Evolutionary conservation across 2,329 filamentous ascomycete genomes (phyloP).

Genomic region (Cyanodermella asteris): DNA sequence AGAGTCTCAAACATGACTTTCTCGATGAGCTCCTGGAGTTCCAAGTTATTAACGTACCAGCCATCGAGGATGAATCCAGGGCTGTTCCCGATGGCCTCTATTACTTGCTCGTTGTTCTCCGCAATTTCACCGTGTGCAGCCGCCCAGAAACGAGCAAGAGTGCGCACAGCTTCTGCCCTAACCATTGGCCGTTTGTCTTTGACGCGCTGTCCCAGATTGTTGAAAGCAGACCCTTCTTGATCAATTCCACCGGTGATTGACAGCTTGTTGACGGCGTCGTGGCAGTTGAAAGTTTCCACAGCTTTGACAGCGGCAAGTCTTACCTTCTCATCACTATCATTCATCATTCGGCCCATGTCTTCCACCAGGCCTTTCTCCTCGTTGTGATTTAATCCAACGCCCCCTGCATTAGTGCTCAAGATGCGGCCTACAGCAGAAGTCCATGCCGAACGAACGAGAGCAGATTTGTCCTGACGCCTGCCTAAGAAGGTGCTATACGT

Average conservation of each 20-base stretch:
- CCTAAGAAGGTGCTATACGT: constrained; percentile 72
- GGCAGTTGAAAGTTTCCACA: constrained; percentile 59
- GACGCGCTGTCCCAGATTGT: constrained; percentile 64
- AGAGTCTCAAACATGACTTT: constrained; percentile 70
- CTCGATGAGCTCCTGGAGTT: constrained; percentile 68
- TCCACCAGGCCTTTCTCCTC: constrained; percentile 59
- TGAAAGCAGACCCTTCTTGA: constrained; percentile 56
- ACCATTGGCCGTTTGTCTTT: constrained; percentile 68
- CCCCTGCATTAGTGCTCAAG: constrained; percentile 72
- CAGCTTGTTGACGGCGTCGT: constrained; percentile 62
- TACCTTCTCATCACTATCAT: constrained; percentile 78
- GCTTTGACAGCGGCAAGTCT: constrained; percentile 72
- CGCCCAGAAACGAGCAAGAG: constrained; percentile 79
- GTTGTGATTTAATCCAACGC: constrained; percentile 63
- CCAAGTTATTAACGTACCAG: constrained; percentile 72
- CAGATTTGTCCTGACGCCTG: constrained; percentile 67
- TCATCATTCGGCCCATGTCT: constrained; percentile 57
- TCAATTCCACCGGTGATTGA: constrained; percentile 53
- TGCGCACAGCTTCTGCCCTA: constrained; percentile 65
- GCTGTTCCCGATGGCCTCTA: constrained; percentile 53
- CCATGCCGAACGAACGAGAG: constrained; percentile 68
- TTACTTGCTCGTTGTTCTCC: constrained; percentile 56
- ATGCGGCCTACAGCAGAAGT: constrained; percentile 67
- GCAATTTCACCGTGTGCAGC: constrained; percentile 74
- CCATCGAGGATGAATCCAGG: constrained; percentile 71